Base-by-base conservation (phyloP, 179 eudicot species). In the Silene vulgaris region DNA sequence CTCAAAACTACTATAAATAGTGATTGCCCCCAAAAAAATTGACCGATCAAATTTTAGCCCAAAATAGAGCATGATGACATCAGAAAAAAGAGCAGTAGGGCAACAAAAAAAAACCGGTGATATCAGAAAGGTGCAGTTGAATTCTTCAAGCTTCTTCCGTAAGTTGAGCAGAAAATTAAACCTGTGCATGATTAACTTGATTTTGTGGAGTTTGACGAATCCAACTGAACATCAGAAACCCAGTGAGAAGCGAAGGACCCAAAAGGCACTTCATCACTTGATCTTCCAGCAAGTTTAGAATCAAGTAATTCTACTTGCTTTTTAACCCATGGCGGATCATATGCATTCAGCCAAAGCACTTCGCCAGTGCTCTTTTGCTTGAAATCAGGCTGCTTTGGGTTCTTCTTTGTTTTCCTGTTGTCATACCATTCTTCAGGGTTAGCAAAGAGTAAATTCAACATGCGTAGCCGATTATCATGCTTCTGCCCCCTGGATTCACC, bases 341-440 rank as follows among this genome's bases (percentile, higher is more conserved):
- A 1, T 28, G 4, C 19, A 17, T 0, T 56, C 59, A 93, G 80
- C 95, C 97, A 93, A 11, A 93, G 88, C 3, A 83, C 91, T 85
- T 89, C 98, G 54, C 88, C 85, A 14, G 89, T 84, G 72, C 80
- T 81, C 78, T 87, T 91, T 73, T 93, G 87, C 80, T 56, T 87
- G 75, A 91, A 93, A 80, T 91, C 98, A 11, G 98, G 98, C 3
- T 35, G 72, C 11, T 40, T 80, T 54, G 85, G 85, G 45, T 28
- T 79, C 74, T n/a, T 57, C 86, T 93, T 93, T 6, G 50, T 79
- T 64, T 76, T 79, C 60, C 97, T 75, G 21, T 57, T 5, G 66
- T 93, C 98, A 79, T 78, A 59, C 98, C 98, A 91, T 70, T 91
- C 89, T 43, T 63, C 60, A 14, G 98, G 97, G 81, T 80, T 87